Conservation (phyloP, 441 rosid genomes). For the Isatis lusitanica region DNA sequence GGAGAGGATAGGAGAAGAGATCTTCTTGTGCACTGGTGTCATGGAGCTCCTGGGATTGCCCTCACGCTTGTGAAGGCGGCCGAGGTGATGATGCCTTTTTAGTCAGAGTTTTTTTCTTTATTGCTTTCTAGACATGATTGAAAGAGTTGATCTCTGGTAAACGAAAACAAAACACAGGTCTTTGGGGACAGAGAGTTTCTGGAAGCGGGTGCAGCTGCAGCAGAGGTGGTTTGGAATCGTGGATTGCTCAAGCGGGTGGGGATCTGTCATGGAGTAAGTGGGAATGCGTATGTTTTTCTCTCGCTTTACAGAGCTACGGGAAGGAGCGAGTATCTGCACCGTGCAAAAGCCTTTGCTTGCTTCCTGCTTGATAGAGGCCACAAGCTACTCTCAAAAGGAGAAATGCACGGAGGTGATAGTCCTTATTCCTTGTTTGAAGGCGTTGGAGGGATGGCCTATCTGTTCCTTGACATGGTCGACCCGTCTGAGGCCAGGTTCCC, state of each 20-base stretch:
- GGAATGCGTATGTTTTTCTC: slow-evolving; percentile 57
- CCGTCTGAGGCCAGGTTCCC: slow-evolving; percentile 70
- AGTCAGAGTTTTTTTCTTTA: background rate
- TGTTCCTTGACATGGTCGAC: slow-evolving; percentile 64
- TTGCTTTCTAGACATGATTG: background rate
- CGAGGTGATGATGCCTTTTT: slow-evolving; percentile 39
- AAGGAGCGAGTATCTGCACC: slow-evolving; percentile 44
- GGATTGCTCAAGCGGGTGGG: slow-evolving; percentile 69
- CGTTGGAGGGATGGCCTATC: slow-evolving; percentile 70
- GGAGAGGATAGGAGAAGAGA: slow-evolving; percentile 49
- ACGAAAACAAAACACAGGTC: slow-evolving; percentile 41
- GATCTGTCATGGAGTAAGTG: slow-evolving; percentile 68
- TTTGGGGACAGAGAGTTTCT: slow-evolving; percentile 51
- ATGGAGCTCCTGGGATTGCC: slow-evolving; percentile 65
- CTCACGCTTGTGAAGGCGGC: slow-evolving; percentile 61
- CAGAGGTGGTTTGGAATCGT: slow-evolving; percentile 59
- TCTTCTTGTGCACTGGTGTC: slow-evolving; percentile 70
- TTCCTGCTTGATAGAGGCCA: slow-evolving; percentile 58
- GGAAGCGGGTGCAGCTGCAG: slow-evolving; percentile 52
- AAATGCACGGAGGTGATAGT: slow-evolving; percentile 61
- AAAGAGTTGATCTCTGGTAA: background rate
- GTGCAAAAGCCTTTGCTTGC: slow-evolving; percentile 63
- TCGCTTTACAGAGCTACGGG: slow-evolving; percentile 50
- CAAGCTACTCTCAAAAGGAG: slow-evolving; percentile 45
- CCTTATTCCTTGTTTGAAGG: slow-evolving; percentile 73